Evolutionary conservation across 1,284 basidiomycete genomes (phyloP), one percentile per base, ranked within the genome.

Genomic region (Cutaneotrichosporon arboriforme): DNA sequence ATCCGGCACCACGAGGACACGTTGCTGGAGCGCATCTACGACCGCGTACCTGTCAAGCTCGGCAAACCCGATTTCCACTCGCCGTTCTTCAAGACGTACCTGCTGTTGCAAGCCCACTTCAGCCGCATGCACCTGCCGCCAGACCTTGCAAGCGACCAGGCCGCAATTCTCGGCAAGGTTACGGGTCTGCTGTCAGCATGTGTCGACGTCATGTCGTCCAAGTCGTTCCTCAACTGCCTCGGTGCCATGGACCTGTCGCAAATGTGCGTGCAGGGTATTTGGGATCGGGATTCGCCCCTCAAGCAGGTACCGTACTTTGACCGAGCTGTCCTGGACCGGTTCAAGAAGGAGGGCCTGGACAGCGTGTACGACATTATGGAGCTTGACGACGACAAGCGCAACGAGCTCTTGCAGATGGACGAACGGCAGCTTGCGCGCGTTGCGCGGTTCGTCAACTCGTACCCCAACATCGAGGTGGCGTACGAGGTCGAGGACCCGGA

Each of bases 191-290:
- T 94, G 20, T 90, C 87, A 12, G 92, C 94, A 2, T 93, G 90
- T 68, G 93, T 97, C 34, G 94, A 97, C 71, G 94, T 98, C 56
- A 92, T 98, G 90, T 92, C 88, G 4, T 91, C 87, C 45, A 97
- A 97, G 68, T 91, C 89, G 3, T 94, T 86, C 85, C 75, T 98
- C 65, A 94, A 86, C 67, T 94, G 93, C 1, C 78, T 97, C 14
- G 88, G 93, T 46, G 94, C 93, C 0, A 98, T 98, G 96, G 96
- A 99, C 77, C 74, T 98, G 54, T 89, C 87, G n/a, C 96, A 98
- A 77, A 98, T 98, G 94, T 92, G 90, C 72, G 91, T 97, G 2
- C 96, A 98, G 75, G 93, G 89, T 0, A 86, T 94, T 71, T 97
- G 94, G 94, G 93, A 98, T 68, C 87, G 86, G 31, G 96, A 97